Conservation (phyloP, 768 basidiomycete genomes). For the Sistotremastrum niveocremeum region DNA sequence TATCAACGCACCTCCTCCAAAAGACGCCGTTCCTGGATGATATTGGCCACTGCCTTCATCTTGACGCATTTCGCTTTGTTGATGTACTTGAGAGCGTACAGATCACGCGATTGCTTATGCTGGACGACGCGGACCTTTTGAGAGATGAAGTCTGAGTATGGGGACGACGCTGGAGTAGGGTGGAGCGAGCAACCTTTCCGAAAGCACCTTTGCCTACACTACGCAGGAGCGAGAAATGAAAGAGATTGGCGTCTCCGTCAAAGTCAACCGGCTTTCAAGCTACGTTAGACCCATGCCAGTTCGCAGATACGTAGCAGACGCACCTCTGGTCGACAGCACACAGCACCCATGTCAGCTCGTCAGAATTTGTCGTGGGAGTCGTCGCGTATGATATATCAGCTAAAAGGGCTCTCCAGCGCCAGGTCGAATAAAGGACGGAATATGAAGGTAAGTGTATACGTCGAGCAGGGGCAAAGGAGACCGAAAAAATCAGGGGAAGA, state of each 20-base stretch:
- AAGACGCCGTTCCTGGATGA: slow-evolving; percentile 85
- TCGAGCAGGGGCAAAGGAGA: too few species aligned
- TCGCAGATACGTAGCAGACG: slow-evolving; percentile 8
- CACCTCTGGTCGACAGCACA: slow-evolving; percentile 76
- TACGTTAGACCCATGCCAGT: background rate
- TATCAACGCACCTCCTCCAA: slow-evolving; percentile 64
- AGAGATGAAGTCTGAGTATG: slow-evolving; percentile 1
- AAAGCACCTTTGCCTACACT: slow-evolving; percentile 97
- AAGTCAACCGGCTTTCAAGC: slow-evolving; percentile 59
- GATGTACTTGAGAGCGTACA: slow-evolving; percentile 96
- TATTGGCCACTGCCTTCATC: slow-evolving; percentile 84
- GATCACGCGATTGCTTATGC: slow-evolving; percentile 82
- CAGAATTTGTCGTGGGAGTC: too few species aligned
- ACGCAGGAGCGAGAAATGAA: slow-evolving; percentile 92
- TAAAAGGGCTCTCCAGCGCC: too few species aligned
- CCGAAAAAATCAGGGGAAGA: too few species aligned
- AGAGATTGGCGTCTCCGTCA: slow-evolving; percentile 75
- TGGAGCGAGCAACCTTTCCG: slow-evolving; percentile 61
- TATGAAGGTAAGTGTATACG: too few species aligned
- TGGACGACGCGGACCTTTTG: slow-evolving; percentile 88
- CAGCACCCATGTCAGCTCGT: slow-evolving; percentile 49
- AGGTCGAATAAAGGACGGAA: too few species aligned
- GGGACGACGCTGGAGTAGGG: background rate
- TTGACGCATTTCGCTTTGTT: slow-evolving; percentile 87
- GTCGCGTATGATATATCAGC: too few species aligned